A percentile compares a stretch with the other conserved stretches of the same genome.
phyloP scores from a whole-genome alignment of 2,329 filamentous ascomycete species.

The Magnaporthiopsis incrustans region DNA sequence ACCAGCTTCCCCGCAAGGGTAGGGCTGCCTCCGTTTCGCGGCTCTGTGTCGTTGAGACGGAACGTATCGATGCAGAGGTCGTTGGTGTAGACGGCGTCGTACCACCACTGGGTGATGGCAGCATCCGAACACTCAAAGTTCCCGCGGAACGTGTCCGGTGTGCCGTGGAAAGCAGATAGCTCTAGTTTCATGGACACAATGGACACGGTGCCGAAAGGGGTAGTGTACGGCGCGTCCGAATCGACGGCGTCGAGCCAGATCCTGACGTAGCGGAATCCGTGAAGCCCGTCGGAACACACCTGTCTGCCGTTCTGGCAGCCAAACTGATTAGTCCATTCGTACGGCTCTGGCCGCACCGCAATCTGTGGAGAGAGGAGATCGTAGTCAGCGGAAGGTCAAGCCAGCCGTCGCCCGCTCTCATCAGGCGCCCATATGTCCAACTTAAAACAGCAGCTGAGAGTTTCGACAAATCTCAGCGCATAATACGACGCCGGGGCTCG shows the following conservation, averaged over 20 bases:
- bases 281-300: slow-evolving; percentile 43
- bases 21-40: slow-evolving; percentile 33
- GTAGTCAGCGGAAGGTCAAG: too few relatives aligned
- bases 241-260: slow-evolving; percentile 36
- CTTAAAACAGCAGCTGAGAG: not conserved
- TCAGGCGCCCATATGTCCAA: not conserved
- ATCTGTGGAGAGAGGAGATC: slow-evolving; percentile 22
- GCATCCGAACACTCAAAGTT: slow-evolving; percentile 45
- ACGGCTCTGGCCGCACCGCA: slow-evolving; percentile 32
- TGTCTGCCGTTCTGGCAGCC: slow-evolving; percentile 33
- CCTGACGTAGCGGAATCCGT: slow-evolving; percentile 44
- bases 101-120: slow-evolving; percentile 43
- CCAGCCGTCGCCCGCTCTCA: not conserved
- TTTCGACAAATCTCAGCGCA: not conserved
- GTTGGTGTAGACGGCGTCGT: slow-evolving; percentile 43
- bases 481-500: not conserved
- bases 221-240: slow-evolving; percentile 35
- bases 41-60: slow-evolving; percentile 38
- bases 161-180: slow-evolving; percentile 37
- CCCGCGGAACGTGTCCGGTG: slow-evolving; percentile 38
- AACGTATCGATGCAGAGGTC: slow-evolving; percentile 40
- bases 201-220: slow-evolving; percentile 30
- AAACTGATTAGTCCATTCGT: slow-evolving; percentile 35
- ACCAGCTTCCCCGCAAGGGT: slow-evolving; percentile 37
- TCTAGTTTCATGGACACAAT: slow-evolving; percentile 34